Conservation (phyloP, 2,329 filamentous ascomycete species). For the Beauveria sp. region DNA sequence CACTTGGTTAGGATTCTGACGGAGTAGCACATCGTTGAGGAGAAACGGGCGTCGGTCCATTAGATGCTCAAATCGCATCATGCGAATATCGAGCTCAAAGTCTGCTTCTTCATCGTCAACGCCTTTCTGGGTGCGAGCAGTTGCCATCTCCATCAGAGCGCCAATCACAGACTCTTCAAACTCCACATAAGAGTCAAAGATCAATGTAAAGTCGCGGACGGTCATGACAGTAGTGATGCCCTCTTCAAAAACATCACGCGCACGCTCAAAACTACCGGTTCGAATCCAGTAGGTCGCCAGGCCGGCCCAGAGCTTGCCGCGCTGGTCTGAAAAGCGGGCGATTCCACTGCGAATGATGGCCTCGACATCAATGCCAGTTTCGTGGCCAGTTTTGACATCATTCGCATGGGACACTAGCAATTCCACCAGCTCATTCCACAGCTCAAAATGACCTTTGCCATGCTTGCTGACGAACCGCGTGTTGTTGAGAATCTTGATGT, state of each 20-base stretch:
- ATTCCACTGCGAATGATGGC: constrained; percentile 90
- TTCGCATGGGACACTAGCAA: constrained; percentile 84
- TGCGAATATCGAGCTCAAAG: constrained; percentile 88
- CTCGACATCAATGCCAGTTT: constrained; percentile 82
- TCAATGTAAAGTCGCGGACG: constrained; percentile 89
- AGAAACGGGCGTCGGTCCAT: constrained; percentile 97
- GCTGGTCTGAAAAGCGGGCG: constrained; percentile 81
- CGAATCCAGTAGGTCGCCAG: constrained; percentile 96
- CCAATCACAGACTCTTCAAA: constrained; percentile 96
- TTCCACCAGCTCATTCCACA: constrained; percentile 98
- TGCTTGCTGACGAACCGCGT: constrained; percentile 85
- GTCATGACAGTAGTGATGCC: constrained; percentile 98
- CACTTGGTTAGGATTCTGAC: constrained; percentile 95
- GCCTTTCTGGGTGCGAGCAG: constrained; percentile 69
- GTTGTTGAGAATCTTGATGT: constrained; percentile 89
- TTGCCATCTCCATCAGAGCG: constrained; percentile 81
- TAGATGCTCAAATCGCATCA: constrained; percentile 96
- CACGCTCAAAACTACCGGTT: constrained; percentile 83
- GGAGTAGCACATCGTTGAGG: constrained; percentile 87
- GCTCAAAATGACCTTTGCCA: constrained; percentile 88
- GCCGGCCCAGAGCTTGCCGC: constrained; percentile 90
- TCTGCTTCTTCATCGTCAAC: constrained; percentile 75
- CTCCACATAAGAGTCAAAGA: constrained; percentile 94
- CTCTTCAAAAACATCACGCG: constrained; percentile 90
- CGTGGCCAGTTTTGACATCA: constrained; percentile 72